Conservation (phyloP, 768 basidiomycete genomes). For the Leucogyrophana mollusca region DNA sequence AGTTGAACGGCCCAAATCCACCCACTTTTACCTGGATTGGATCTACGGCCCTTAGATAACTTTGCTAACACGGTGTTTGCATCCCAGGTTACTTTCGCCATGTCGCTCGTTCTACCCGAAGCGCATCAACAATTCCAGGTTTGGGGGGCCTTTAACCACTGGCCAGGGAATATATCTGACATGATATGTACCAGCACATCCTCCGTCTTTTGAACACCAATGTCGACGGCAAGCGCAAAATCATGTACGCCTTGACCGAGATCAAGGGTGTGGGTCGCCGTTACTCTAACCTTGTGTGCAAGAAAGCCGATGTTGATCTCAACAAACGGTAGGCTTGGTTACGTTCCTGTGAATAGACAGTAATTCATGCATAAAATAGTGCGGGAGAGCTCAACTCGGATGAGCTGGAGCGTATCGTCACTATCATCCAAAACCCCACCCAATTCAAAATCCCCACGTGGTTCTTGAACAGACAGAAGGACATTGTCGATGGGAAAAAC, state of each 20-base stretch:
- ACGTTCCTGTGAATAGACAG: not conserved
- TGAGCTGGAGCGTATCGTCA: conserved; percentile 97
- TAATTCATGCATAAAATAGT: conserved; percentile 40
- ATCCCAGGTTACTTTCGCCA: conserved; percentile 32
- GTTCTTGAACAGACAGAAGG: conserved; percentile 99
- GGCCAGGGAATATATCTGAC: not conserved
- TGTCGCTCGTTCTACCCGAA: conserved; percentile 98
- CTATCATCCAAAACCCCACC: conserved; percentile 98
- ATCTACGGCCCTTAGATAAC: not conserved
- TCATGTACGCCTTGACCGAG: conserved; percentile 99
- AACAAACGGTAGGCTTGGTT: conserved; percentile 86
- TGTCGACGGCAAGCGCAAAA: conserved; percentile 98
- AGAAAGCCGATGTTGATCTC: conserved; percentile 99
- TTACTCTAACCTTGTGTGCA: conserved; percentile 98
- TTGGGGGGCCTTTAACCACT: not conserved
- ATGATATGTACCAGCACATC: conserved; percentile 71
- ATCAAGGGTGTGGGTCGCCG: conserved; percentile 99
- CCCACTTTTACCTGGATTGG: conserved; percentile 20
- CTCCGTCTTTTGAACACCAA: conserved; percentile 99
- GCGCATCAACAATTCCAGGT: conserved; percentile 95
- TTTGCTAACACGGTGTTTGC: not conserved
- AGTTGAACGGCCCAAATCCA: not conserved
- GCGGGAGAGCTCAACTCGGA: conserved; percentile 99
- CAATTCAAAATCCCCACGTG: conserved; percentile 99
- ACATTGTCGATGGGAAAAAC: conserved; percentile 96